phyloP scores from a whole-genome alignment of 73 alveolate genomes.

The Paramecium sexaurelia region DNA sequence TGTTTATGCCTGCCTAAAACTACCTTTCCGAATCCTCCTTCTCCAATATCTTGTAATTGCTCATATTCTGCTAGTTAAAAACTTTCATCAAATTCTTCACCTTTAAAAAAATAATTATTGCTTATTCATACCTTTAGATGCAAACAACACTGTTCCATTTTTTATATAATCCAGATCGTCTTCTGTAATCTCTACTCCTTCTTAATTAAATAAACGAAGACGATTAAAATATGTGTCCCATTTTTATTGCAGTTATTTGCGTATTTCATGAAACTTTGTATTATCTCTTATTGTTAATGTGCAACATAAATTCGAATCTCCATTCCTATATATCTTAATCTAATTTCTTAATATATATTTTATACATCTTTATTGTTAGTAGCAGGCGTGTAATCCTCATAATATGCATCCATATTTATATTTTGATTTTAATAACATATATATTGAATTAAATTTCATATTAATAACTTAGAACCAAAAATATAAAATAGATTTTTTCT shows the following conservation, averaged over 20 bases:
- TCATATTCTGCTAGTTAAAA: slow-evolving; percentile 68
- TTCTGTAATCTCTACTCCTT: slow-evolving; percentile 21
- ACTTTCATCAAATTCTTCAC: slow-evolving; percentile 64
- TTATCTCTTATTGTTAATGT: not conserved
- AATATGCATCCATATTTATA: slow-evolving; percentile 2
- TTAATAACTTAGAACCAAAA: not conserved
- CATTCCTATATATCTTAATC: slow-evolving; percentile 4
- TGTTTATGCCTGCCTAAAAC: slow-evolving; percentile 60
- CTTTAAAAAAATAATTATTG: not conserved
- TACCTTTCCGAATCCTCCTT: slow-evolving; percentile 72
- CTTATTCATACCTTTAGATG: slow-evolving; percentile 42
- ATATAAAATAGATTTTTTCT: not conserved
- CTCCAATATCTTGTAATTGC: slow-evolving; percentile 62
- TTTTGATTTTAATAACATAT: not conserved
- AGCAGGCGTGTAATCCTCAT: not conserved
- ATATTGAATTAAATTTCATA: not conserved
- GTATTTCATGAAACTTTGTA: not conserved
- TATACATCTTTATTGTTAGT: not conserved
- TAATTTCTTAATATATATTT: not conserved
- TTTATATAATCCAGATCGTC: slow-evolving; percentile 57
- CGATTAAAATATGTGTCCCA: slow-evolving; percentile 27
- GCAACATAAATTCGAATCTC: slow-evolving; percentile 5
- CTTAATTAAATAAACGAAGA: not conserved
- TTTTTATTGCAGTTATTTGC: not conserved
- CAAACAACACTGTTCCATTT: slow-evolving; percentile 38